Base-by-base conservation (phyloP, 176 grass and related monocot species). In the Oryza punctata region DNA sequence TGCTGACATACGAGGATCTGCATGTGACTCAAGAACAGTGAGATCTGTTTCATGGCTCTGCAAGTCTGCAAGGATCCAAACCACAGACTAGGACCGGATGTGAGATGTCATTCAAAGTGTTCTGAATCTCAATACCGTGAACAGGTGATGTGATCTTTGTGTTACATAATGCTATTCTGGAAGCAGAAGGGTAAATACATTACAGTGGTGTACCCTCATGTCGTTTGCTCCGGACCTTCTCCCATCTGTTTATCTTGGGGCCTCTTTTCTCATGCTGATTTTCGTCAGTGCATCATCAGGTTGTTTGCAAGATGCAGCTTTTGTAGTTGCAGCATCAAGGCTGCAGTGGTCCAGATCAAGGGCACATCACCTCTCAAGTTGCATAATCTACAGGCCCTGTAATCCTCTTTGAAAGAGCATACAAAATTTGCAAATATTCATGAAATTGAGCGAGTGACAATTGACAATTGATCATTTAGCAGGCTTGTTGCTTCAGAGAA, bases 81-180 rank as follows among this genome's bases (percentile, higher is more conserved):
- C 41, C 46, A 13, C 35, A 69, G 29, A 21, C 32, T 38, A 21
- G n/a, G 46, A 70, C 33, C 21, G 41, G 63, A 78, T 85, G 66
- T 63, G 50, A 70, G 63, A 78, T 85, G 66, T 63, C 66, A 70
- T 10, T 19, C 6, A 38, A 23, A 23, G 18, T 79, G 18, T 10
- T 27, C 21, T 25, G 41, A 37, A 6, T 18, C 43, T 65, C 11
- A 38, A 38, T 38, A 38, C 46, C 43, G 14, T 61, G 23, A 75
- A 27, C 63, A 69, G 2, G n/a, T 81, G 78, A 60, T 54, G 47
- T 18, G 18, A 81, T 75, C 45, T 43, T 43, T 79, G 63, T 75
- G 25, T 25, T 81, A 68, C 16, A 41, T 11, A 40, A 35, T 35
- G 33, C 33, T 35, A 35, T 35, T 35, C 32, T 33, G 32, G 32